These are phyloP conservation scores for Venturia carpophila DNA, from an alignment of 2,329 filamentous ascomycete genomes.

Conservation along the genomic window DNA sequence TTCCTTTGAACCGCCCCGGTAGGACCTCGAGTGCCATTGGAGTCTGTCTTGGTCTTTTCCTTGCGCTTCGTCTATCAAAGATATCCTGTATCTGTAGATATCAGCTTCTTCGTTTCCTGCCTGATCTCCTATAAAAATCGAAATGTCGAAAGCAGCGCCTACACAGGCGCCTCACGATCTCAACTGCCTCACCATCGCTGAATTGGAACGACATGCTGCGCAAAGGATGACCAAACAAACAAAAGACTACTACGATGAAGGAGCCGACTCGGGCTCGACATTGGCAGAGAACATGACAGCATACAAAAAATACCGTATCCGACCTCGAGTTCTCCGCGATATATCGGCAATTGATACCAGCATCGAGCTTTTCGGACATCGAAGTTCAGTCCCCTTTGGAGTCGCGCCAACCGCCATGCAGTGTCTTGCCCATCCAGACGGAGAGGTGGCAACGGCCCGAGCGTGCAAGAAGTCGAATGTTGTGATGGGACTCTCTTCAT, in stretches of 20 bases:
- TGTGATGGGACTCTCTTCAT: conserved; percentile 33
- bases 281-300: conserved; percentile 26
- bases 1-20: conserved; percentile 4
- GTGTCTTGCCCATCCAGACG: conserved; percentile 37
- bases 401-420: conserved; percentile 38
- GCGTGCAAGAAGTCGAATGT: conserved; percentile 33
- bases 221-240: conserved; percentile 28
- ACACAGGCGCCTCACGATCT: conserved; percentile 20
- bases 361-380: conserved; percentile 28
- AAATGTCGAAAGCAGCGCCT: conserved; percentile 3
- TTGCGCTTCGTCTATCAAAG: neutral
- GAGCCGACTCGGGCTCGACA: conserved; percentile 24
- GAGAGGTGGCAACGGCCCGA: conserved; percentile 36
- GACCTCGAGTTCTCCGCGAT: conserved; percentile 33
- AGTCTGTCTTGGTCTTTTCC: neutral
- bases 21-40: neutral
- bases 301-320: conserved; percentile 28
- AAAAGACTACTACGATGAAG: conserved; percentile 18
- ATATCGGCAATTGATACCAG: conserved; percentile 33
- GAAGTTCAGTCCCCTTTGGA: conserved; percentile 34
- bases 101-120: neutral
- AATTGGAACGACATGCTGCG: conserved; percentile 25
- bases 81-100: neutral
- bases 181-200: conserved; percentile 26
- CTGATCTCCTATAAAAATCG: neutral